A percentile compares a stretch with the other conserved stretches of the same genome.
Evolutionary conservation across 2,329 filamentous ascomycete species (phyloP).

Genomic region (Hypoxylon sp.): DNA sequence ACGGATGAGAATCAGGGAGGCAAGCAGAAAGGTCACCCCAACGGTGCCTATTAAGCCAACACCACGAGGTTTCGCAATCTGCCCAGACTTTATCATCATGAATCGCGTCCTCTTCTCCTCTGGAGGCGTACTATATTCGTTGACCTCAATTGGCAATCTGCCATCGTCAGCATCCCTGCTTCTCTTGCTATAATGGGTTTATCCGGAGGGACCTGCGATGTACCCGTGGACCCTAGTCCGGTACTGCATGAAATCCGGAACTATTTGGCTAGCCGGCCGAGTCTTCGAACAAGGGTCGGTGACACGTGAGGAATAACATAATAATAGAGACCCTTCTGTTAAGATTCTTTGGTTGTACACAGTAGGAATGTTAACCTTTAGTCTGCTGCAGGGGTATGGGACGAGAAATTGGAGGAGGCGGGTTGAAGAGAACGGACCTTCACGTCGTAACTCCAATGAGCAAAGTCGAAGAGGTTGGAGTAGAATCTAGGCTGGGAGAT

Average conservation of each 20-base stretch:
- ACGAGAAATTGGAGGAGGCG: conserved; percentile 32
- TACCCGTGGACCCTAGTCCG: conserved; percentile 35
- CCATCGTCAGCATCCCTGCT: conserved; percentile 32
- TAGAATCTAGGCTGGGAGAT: conserved; percentile 41
- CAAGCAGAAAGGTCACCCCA: conserved; percentile 37
- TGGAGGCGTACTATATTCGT: conserved; percentile 21
- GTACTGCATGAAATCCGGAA: conserved; percentile 44
- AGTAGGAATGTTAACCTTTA: conserved; percentile 36
- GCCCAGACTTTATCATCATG: conserved; percentile 36
- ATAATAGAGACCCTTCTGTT: conserved; percentile 23
- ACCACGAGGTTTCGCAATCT: conserved; percentile 28
- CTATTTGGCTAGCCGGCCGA: conserved; percentile 34
- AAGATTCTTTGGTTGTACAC: conserved; percentile 28
- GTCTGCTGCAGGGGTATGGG: conserved; percentile 39
- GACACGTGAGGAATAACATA: conserved; percentile 6
- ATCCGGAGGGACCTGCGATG: conserved; percentile 40
- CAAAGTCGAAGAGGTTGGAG: conserved; percentile 37
- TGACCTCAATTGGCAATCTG: conserved; percentile 31
- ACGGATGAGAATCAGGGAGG: conserved; percentile 36
- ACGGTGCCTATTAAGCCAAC: conserved; percentile 40
- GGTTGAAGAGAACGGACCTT: conserved; percentile 20
- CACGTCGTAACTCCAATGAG: conserved; percentile 32
- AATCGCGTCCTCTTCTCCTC: conserved; percentile 23
- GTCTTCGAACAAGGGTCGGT: conserved; percentile 21
- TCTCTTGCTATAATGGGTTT: conserved; percentile 37